These are phyloP conservation scores for Trypanosoma caninum DNA, from an alignment of 208 protist species.

Conservation along the genomic window DNA sequence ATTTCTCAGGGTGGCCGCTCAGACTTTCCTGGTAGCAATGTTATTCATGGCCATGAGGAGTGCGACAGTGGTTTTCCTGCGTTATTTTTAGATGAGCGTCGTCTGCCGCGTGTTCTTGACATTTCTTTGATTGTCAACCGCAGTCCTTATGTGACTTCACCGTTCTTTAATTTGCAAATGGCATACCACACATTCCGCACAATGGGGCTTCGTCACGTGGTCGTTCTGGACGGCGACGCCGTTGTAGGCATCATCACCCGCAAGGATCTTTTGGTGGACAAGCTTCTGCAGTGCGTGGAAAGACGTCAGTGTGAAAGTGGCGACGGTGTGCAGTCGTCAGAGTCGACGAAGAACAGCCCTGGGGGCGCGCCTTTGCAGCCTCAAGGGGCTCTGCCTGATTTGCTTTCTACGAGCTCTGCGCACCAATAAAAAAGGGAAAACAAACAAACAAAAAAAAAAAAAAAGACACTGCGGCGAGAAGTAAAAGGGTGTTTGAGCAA, in stretches of 20 bases:
- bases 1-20: not conserved
- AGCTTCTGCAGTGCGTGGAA: slow-evolving; percentile 45
- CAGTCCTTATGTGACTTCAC: slow-evolving; percentile 84
- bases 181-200: slow-evolving; percentile 87
- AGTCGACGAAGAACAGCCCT: not conserved
- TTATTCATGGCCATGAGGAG: not conserved
- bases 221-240: slow-evolving; percentile 81
- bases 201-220: slow-evolving; percentile 93
- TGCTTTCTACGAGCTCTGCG: not conserved
- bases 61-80: not conserved
- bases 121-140: slow-evolving; percentile 86
- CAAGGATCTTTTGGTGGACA: slow-evolving; percentile 83
- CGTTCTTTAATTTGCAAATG: slow-evolving; percentile 85
- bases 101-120: slow-evolving; percentile 60
- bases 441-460: not conserved
- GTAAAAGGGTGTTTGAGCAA: not conserved
- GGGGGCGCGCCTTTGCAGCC: too few relatives aligned
- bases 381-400: not conserved
- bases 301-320: slow-evolving; percentile 27
- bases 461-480: not conserved
- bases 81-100: slow-evolving; percentile 17
- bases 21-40: not conserved
- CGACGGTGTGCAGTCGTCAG: not conserved
- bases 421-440: not conserved
- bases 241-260: slow-evolving; percentile 92